Evolutionary conservation across 371 early-diverging fungal species (phyloP).

Genomic region (Dinochytrium kinnereticum): DNA sequence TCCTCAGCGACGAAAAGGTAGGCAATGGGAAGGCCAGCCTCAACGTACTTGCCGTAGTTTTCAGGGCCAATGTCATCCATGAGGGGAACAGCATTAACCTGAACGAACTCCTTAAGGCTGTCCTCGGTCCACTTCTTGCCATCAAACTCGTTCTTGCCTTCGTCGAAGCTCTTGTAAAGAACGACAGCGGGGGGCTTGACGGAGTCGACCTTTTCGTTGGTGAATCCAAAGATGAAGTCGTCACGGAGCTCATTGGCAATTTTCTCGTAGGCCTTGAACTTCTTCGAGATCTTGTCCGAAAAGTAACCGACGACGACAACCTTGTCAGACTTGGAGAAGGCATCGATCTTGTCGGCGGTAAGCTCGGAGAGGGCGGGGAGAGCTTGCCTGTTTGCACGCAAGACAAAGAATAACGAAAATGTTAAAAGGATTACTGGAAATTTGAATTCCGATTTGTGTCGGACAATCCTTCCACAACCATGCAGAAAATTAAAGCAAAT

Average conservation of each 20-base stretch:
- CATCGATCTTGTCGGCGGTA: conserved; percentile 65
- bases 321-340: conserved; percentile 79
- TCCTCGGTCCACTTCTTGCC: conserved; percentile 60
- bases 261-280: conserved; percentile 64
- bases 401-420: conserved; percentile 10
- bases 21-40: conserved; percentile 83
- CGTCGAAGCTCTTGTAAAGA: conserved; percentile 91
- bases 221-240: conserved; percentile 81
- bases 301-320: conserved; percentile 88
- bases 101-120: conserved; percentile 68
- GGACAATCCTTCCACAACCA: neutral
- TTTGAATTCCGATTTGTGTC: neutral
- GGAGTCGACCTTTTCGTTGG: conserved; percentile 63
- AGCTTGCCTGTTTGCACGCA: conserved; percentile 58
- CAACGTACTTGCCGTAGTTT: conserved; percentile 84
- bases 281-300: conserved; percentile 60
- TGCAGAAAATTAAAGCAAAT: conserved; percentile 5
- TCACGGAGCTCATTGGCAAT: conserved; percentile 82
- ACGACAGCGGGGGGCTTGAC: conserved; percentile 69
- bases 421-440: neutral
- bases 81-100: conserved; percentile 77
- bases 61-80: conserved; percentile 89
- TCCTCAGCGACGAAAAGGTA: conserved; percentile 79
- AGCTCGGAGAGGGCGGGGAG: conserved; percentile 80
- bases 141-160: conserved; percentile 70